Base-by-base conservation (phyloP, 768 basidiomycete species). In the Lactarius quietus region DNA sequence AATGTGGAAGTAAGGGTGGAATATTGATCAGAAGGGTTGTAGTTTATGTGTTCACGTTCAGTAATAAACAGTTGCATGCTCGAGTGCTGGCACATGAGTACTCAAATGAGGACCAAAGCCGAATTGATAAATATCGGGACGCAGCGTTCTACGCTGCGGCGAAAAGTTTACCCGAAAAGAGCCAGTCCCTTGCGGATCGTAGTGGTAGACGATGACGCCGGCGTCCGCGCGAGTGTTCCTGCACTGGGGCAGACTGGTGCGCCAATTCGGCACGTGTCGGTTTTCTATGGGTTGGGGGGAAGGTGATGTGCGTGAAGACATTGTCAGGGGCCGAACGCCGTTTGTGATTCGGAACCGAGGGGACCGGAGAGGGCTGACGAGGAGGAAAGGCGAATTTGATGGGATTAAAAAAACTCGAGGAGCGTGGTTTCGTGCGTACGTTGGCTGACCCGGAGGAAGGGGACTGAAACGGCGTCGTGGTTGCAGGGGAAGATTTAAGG, bases 151-250 rank as follows among this genome's bases (percentile, higher is more conserved):
- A 69, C 68, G 52, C 65, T 59, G 63, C 67, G 8, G 56, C n/a
- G 66, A 77, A 74, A 57, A 76, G 65, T 67, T 68, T 74, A 14
- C 70, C 69, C 14, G 74, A 73, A 57, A 74, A 74, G 68, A 77
- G 73, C 76, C 76, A 77, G 70, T 74, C 74, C 53, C 73, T 72
- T 70, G 74, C 73, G n/a, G 73, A 72, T 62, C 74, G 71, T 55
- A 76, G 69, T 52, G 73, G 70, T 65, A 70, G 68, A 59, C 75
- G 74, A 59, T 74, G 70, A 62, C 72, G 72, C 57, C 68, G 69
- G 57, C 71, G 74, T 64, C 64, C 68, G 28, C 54, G 63, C 38
- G 51, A 39, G 64, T 65, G 57, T 38, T 63, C 64, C 65, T 45
- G 65, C 59, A 29, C 23, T 58, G 65, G 43, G 61, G 23, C 61